Base-by-base conservation (phyloP, 192 early-diverging fungal species). In the Coemansia sp. region DNA sequence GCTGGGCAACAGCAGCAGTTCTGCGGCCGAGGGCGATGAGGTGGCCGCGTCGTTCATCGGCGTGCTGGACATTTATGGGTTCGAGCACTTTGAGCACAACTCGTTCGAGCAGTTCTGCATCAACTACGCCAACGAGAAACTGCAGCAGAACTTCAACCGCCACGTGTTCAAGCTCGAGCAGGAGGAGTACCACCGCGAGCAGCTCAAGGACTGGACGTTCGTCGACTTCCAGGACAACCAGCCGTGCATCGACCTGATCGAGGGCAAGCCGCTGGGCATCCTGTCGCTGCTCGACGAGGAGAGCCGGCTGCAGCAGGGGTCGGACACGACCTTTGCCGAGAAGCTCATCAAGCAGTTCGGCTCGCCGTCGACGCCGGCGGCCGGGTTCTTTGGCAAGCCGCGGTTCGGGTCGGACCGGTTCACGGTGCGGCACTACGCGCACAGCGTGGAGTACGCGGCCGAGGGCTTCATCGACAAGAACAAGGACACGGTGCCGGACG, bases 41-140 rank as follows among this genome's bases (percentile, higher is more conserved):
- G 46, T 63, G 53, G 39, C 70, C 13, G 70, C 71, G 22, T 88
- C 88, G 29, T 98, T 99, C 71, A 99, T 99, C 75, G 97, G 97
- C 85, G 97, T 99, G 1, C 85, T 99, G 62, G 97, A 99, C 88
- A 99, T 99, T 70, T 99, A 98, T 73, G 97, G 94, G 48, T 99
- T 99, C 77, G 97, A 99, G 79, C 95, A 98, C 74, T 99, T 99
- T 79, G 92, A 94, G 83, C 97, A 95, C 85, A 99, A 99, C 86
- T 98, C 95, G 22, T 99, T 99, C 68, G 97, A 99, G 85, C 97
- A 99, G 86, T 98, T 98, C 80, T 99, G 97, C 87, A 97, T 99
- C 69, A 93, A 94, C 74, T 94, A 92, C 71, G 91, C 95, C 68
- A 97, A 97, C 81, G 98, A 99, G 80, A 99, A 99, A 82, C 84